Evolutionary conservation across 2,329 filamentous ascomycete species (phyloP), one percentile per base, ranked within the genome.

Genomic region (Arthrocladium fulminans): DNA sequence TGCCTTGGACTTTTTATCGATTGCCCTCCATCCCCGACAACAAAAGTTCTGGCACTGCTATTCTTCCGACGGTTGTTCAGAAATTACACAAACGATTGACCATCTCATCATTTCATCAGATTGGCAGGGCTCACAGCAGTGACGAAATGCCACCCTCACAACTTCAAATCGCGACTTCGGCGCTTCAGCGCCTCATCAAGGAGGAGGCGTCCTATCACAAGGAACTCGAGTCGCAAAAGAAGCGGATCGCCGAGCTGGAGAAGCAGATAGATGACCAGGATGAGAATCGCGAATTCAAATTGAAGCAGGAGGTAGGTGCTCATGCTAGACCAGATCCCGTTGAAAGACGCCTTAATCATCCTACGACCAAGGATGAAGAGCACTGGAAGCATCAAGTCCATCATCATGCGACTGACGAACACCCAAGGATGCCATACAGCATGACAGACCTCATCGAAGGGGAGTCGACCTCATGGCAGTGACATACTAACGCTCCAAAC

Each of bases 171-270:
- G 81, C 84, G 38, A 92, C 86, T 20, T 79, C 83, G 53, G 81
- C 87, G 17, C 80, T 97, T 57, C 74, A 78, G 59, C 87, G 92
- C 51, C 79, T 97, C 41, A 79, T 95, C 57, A 96, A 94, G 68
- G 92, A 98, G 67, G 87, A 96, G 67, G 73, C 77, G 32, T 90
- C 83, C 60, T 97, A 98, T 71, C 84, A 89, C 73, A 84, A 84
- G 63, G 92, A 98, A 67, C 76, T 89, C 17, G 72, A 77, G 54
- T 74, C 83, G 55, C 89, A 97, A 64, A 75, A 86, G 59, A 75
- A 77, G 52, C 79, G 84, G 49, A 77, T 94, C 55, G 70, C 77
- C 64, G 79, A 81, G 63, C 74, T 94, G 15, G 75, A 82, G 64
- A 53, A 54, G 24, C 65, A 67, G 2, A 69, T 66, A 13, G 73